These are phyloP conservation scores for Euphorbia celastroides DNA, from an alignment of 441 rosid genomes.

Conservation along the genomic window DNA sequence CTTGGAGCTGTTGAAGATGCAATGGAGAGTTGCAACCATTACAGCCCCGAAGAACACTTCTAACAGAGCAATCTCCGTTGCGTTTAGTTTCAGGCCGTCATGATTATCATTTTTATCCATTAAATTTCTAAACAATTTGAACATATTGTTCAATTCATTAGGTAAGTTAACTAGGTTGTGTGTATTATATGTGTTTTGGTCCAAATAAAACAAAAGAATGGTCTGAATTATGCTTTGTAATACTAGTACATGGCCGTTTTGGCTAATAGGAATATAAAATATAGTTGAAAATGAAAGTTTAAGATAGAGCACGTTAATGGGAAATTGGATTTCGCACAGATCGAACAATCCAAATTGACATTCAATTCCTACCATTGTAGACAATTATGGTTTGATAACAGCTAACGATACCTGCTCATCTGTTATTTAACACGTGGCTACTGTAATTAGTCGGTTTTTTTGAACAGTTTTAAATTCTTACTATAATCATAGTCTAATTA, in stretches of 20 bases:
- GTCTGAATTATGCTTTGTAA: not conserved
- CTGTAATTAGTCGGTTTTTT: too few species aligned
- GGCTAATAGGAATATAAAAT: too few species aligned
- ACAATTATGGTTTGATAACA: constrained; percentile 19
- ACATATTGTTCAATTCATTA: not conserved
- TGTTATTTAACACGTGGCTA: too few species aligned
- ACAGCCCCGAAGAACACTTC: not conserved
- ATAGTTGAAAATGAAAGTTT: not conserved
- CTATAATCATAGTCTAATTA: too few species aligned
- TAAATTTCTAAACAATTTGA: not conserved
- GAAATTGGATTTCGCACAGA: not conserved
- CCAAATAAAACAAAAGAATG: not conserved
- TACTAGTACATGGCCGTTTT: not conserved
- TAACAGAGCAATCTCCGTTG: not conserved
- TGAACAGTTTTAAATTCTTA: too few species aligned
- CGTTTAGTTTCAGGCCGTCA: not conserved
- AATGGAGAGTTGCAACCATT: constrained; percentile 38
- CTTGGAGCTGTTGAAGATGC: constrained; percentile 62
- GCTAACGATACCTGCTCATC: too few species aligned
- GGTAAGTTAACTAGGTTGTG: not conserved
- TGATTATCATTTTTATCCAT: not conserved
- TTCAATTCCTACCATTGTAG: constrained; percentile 28
- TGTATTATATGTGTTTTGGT: not conserved
- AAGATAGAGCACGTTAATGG: not conserved
- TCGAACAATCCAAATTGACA: not conserved